Evolutionary conservation across 805 yeast species (phyloP).

Genomic region (Spathaspora hagerdaliae): DNA sequence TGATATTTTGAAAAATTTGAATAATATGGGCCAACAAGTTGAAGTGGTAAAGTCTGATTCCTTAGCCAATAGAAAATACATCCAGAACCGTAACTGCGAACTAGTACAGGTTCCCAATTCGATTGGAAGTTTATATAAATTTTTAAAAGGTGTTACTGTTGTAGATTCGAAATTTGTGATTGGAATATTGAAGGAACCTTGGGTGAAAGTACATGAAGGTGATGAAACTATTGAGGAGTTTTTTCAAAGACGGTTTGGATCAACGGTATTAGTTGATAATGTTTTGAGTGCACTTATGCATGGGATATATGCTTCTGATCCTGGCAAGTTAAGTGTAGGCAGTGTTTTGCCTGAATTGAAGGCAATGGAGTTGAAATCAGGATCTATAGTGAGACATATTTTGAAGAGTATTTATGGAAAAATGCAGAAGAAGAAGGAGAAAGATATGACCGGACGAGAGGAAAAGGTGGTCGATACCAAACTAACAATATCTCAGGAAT

Average conservation of each 20-base stretch:
- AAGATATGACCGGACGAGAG: neutral
- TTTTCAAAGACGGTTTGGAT: slow-evolving; percentile 66
- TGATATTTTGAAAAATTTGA: slow-evolving; percentile 50
- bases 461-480: neutral
- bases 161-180: slow-evolving; percentile 10
- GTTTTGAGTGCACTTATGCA: slow-evolving; percentile 78
- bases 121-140: slow-evolving; percentile 20
- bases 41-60: slow-evolving; percentile 56
- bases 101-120: slow-evolving; percentile 55
- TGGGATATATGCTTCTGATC: slow-evolving; percentile 84
- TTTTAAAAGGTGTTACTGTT: slow-evolving; percentile 28
- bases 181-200: slow-evolving; percentile 51
- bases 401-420: neutral
- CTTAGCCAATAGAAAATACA: slow-evolving; percentile 67
- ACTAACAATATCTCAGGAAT: neutral
- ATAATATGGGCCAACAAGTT: slow-evolving; percentile 44
- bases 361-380: slow-evolving; percentile 54
- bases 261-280: slow-evolving; percentile 44
- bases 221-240: slow-evolving; percentile 77
- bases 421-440: neutral
- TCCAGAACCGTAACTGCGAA: slow-evolving; percentile 44
- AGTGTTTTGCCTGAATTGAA: slow-evolving; percentile 55
- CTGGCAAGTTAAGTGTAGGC: slow-evolving; percentile 57
- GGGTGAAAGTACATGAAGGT: slow-evolving; percentile 22
- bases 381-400: slow-evolving; percentile 51